Base-by-base conservation (phyloP, 306 rosid species). In the Alnus rubra region DNA sequence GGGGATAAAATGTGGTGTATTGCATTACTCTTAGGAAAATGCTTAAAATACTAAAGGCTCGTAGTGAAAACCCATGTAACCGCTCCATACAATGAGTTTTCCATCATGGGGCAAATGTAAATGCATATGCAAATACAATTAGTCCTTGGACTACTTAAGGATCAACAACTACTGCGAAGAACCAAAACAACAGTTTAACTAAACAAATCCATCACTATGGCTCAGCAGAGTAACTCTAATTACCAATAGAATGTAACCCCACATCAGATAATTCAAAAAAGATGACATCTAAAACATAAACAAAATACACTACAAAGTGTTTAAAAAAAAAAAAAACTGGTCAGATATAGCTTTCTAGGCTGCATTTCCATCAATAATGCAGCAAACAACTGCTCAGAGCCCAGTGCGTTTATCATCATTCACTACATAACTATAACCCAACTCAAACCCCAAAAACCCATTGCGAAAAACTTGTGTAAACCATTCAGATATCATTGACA, bases 321-420 rank as follows among this genome's bases (percentile, higher is more conserved):
- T 65, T 13, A 10, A 5, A 54, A 5, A 33, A 2, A 2, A 33
- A 33, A 42, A 1, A 58, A 19, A 23, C 4, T 13, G 11, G 73
- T 84, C 84, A 77, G 77, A 84, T 10, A 76, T 1, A 77, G 84
- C 77, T 84, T 81, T 81, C 87, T 80, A 84, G 77, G 78, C 82
- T 74, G 56, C 75, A 73, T 73, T 79, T 81, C 81, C 79, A 68
- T 81, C 86, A 84, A 73, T 23, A 81, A 47, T n/a, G 54, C 78
- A 84, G 53, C 31, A 18, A 58, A 58, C 30, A 15, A 70, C 81
- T 79, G 83, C 77, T 84, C 83, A 80, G 81, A 84, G 83, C 79
- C 83, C 83, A 84, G 86, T 76, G 84, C 79, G 76, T 51, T 39
- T 77, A 68, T 81, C 87, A 84, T 87, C 82, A 73, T 79, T 58